Percentiles rank a stretch among this genome's conserved stretches.
phyloP scores from a whole-genome alignment of 1,284 basidiomycete genomes.

The Moesziomyces aphidis region DNA sequence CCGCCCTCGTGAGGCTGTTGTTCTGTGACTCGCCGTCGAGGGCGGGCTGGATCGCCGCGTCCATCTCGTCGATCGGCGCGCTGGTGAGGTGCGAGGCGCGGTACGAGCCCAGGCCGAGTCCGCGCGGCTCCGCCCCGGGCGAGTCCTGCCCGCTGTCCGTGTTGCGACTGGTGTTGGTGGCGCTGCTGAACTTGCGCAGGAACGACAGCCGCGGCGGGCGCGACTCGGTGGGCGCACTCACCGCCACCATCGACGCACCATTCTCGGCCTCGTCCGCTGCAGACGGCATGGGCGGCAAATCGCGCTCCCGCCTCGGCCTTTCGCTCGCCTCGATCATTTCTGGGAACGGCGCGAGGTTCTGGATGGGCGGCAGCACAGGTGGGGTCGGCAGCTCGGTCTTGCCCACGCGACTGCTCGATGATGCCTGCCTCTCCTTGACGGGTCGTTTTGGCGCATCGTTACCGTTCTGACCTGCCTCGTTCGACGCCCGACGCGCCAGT shows the following conservation, averaged over 20 bases:
- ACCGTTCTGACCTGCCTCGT: constrained; percentile 8
- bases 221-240: constrained; percentile 23
- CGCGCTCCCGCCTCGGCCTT: constrained; percentile 18
- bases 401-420: constrained; percentile 21
- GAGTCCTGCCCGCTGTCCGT: constrained; percentile 23
- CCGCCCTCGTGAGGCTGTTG: constrained; percentile 29
- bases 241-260: constrained; percentile 19
- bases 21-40: constrained; percentile 17
- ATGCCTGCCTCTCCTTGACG: constrained; percentile 21
- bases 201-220: constrained; percentile 39
- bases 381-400: constrained; percentile 36
- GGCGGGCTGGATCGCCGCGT: constrained; percentile 38
- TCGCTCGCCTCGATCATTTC: constrained; percentile 6
- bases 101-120: constrained; percentile 6
- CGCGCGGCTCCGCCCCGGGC: constrained; percentile 10
- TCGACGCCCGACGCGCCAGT: constrained; percentile 12
- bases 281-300: constrained; percentile 42
- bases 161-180: constrained; percentile 21
- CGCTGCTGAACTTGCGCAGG: constrained; percentile 40
- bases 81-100: constrained; percentile 10
- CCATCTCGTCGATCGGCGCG: constrained; percentile 24
- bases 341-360: constrained; percentile 51
- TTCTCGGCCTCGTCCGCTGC: constrained; percentile 16
- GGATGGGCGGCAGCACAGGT: constrained; percentile 47
- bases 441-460: constrained; percentile 14